Evolutionary conservation across 257 asterid genomes (phyloP).

Genomic region (Lavandula angustifolia): DNA sequence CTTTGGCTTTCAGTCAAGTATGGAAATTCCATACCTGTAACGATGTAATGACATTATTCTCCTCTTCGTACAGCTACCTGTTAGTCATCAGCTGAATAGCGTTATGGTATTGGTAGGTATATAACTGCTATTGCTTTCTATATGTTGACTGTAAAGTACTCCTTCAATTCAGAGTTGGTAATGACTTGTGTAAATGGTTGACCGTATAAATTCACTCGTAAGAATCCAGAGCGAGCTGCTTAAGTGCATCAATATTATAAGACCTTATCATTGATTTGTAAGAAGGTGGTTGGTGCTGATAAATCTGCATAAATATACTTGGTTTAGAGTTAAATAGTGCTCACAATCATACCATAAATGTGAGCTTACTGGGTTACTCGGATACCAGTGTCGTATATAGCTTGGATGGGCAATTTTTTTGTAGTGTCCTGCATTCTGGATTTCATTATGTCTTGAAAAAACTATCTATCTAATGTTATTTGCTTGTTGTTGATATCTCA

Average conservation of each 20-base stretch:
- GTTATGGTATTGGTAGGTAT: not conserved
- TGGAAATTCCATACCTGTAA: constrained; percentile 4
- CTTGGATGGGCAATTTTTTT: not conserved
- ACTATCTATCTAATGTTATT: constrained; percentile 2
- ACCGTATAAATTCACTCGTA: not conserved
- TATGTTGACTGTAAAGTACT: not conserved
- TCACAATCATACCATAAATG: not conserved
- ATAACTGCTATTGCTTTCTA: not conserved
- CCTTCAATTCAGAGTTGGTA: not conserved
- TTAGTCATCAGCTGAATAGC: constrained; percentile 12
- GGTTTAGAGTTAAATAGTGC: not conserved
- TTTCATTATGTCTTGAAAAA: not conserved
- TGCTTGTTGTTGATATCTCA: constrained; percentile 34
- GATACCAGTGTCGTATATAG: not conserved
- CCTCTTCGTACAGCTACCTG: not conserved
- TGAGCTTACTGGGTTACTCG: not conserved
- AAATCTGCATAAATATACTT: constrained; percentile 3
- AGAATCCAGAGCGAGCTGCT: constrained; percentile 8
- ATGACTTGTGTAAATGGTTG: not conserved
- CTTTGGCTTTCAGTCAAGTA: not conserved
- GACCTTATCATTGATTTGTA: not conserved
- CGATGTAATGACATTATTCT: not conserved
- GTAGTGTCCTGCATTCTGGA: not conserved
- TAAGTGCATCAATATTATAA: constrained; percentile 5
- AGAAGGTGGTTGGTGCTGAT: constrained; percentile 3